phyloP scores from a whole-genome alignment of 2,329 filamentous ascomycete species.

The Epichloe festucae region DNA sequence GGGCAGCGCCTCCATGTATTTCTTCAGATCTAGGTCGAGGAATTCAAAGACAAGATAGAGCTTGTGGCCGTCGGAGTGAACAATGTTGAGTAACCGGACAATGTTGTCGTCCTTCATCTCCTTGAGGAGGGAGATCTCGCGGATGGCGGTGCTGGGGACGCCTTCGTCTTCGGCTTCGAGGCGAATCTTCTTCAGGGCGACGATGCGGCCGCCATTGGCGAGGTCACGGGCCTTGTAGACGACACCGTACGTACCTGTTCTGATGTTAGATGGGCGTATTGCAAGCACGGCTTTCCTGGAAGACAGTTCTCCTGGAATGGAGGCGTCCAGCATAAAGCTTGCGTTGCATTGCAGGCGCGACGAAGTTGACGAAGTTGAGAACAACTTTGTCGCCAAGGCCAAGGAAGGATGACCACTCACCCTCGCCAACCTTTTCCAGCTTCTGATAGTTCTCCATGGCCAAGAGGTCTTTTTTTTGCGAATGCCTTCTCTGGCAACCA shows the following conservation, averaged over 20 bases:
- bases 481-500: background rate
- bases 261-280: background rate
- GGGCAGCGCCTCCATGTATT: conserved; percentile 88
- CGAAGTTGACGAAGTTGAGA: background rate
- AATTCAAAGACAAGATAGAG: conserved; percentile 89
- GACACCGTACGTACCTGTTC: conserved; percentile 80
- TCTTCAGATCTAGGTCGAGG: conserved; percentile 83
- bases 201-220: conserved; percentile 67
- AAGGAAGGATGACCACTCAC: conserved; percentile 32
- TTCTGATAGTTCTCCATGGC: conserved; percentile 95
- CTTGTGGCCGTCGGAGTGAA: conserved; percentile 89
- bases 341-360: background rate
- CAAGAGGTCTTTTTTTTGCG: background rate
- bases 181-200: conserved; percentile 89
- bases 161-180: conserved; percentile 92
- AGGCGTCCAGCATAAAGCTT: background rate
- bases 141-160: conserved; percentile 83
- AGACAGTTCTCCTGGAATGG: background rate
- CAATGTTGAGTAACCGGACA: conserved; percentile 77
- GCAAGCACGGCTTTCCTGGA: background rate
- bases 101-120: conserved; percentile 91
- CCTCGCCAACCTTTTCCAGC: conserved; percentile 92
- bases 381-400: too few relatives aligned
- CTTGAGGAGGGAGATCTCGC: conserved; percentile 86
- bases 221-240: conserved; percentile 91